Percentiles rank a stretch among this genome's conserved stretches.
Evolutionary conservation across 345 rosid species (phyloP).

Genomic region (Populus simonii): DNA sequence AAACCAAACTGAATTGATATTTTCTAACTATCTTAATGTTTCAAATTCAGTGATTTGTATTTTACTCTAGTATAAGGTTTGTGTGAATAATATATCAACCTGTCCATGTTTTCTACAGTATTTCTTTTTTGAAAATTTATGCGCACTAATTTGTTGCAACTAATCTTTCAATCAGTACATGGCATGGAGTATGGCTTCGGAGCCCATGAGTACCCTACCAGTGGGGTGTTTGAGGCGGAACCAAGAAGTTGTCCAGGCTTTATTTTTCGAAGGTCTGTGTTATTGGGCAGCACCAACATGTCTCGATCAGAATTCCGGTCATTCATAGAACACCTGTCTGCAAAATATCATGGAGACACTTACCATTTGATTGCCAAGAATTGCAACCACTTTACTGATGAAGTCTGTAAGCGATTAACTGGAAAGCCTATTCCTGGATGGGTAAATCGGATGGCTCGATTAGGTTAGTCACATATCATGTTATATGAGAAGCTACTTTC

Average conservation of each 20-base stretch:
- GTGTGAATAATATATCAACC: not conserved
- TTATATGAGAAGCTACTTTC: constrained; percentile 5
- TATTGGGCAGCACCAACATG: constrained; percentile 68
- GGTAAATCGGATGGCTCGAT: constrained; percentile 84
- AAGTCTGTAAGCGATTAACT: constrained; percentile 61
- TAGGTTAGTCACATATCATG: constrained; percentile 49
- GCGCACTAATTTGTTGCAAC: constrained; percentile 11
- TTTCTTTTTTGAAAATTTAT: not conserved
- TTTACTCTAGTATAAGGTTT: not conserved
- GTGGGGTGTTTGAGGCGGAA: constrained; percentile 93
- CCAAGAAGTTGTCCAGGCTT: constrained; percentile 94
- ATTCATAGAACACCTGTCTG: constrained; percentile 75
- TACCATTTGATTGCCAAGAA: constrained; percentile 97
- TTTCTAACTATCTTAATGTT: not conserved
- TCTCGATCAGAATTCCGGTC: constrained; percentile 65
- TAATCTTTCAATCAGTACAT: constrained; percentile 51
- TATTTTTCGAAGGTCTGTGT: constrained; percentile 72
- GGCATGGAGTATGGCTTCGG: constrained; percentile 87
- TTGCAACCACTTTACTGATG: constrained; percentile 93
- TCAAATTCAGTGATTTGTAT: not conserved
- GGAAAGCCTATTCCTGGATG: constrained; percentile 94
- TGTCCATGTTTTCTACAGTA: not conserved
- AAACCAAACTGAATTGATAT: not conserved
- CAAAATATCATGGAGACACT: constrained; percentile 73
- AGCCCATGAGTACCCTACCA: constrained; percentile 78